These are phyloP conservation scores for Colletotrichum brevisporum DNA, from an alignment of 2,329 filamentous ascomycete species.

Conservation along the genomic window DNA sequence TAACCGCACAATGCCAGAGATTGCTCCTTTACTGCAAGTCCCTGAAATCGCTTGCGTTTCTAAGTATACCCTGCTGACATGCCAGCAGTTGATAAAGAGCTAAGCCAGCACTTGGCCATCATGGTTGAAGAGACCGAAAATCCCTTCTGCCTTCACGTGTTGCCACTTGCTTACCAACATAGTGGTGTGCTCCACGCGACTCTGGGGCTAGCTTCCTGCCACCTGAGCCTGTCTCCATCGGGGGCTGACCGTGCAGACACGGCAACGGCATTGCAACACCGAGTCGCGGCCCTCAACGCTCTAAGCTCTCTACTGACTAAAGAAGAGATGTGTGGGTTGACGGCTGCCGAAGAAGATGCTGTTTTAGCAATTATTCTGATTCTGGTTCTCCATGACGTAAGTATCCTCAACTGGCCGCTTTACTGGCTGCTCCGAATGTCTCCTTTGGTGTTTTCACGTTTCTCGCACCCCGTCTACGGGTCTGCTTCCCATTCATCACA, in stretches of 20 bases:
- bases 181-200: slow-evolving; percentile 47
- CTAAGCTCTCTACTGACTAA: slow-evolving; percentile 43
- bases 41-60: too few relatives aligned
- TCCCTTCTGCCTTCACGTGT: slow-evolving; percentile 43
- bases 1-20: not conserved
- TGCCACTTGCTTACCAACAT: slow-evolving; percentile 45
- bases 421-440: not conserved
- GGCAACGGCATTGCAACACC: slow-evolving; percentile 42
- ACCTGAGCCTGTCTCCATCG: slow-evolving; percentile 42
- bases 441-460: too few relatives aligned
- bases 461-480: too few relatives aligned
- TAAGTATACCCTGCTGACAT: not conserved
- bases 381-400: slow-evolving; percentile 47
- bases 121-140: slow-evolving; percentile 42
- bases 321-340: slow-evolving; percentile 40
- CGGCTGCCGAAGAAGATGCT: slow-evolving; percentile 42
- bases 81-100: slow-evolving; percentile 41
- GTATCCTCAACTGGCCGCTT: not conserved
- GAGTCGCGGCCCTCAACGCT: slow-evolving; percentile 43
- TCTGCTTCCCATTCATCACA: not conserved
- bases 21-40: slow-evolving; percentile 26
- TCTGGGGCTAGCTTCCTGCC: slow-evolving; percentile 46
- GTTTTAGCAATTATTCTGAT: slow-evolving; percentile 46
- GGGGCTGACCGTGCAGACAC: slow-evolving; percentile 31
- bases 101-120: slow-evolving; percentile 44